These are phyloP conservation scores for Colletotrichum sp. DNA, from an alignment of 2,329 filamentous ascomycete genomes.

Conservation along the genomic window DNA sequence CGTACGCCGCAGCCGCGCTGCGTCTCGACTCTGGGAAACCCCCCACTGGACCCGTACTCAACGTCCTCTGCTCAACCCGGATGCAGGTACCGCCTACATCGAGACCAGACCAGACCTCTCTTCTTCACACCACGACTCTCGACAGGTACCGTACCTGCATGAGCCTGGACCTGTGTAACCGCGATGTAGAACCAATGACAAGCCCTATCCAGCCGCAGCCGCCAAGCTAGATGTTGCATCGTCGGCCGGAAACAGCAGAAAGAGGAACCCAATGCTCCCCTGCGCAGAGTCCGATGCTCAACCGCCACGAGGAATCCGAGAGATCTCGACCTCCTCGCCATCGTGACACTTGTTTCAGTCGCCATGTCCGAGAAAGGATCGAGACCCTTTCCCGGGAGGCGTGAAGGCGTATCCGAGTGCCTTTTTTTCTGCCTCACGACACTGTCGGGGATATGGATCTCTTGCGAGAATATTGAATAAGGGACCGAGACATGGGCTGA, in stretches of 20 bases:
- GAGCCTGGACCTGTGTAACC: background rate
- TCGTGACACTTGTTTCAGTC: slow-evolving; percentile 3
- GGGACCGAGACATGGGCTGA: background rate
- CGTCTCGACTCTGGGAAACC: background rate
- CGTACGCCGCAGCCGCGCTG: slow-evolving; percentile 5
- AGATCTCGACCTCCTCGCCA: background rate
- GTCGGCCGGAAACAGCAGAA: background rate
- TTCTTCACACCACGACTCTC: background rate
- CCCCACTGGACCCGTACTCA: background rate
- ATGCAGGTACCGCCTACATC: slow-evolving; percentile 12
- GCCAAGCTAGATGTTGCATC: background rate
- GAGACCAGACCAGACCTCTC: background rate
- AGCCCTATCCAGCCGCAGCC: background rate
- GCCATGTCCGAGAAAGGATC: background rate
- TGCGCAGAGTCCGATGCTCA: background rate
- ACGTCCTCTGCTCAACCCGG: slow-evolving; percentile 1
- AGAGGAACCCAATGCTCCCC: background rate
- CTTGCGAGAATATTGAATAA: background rate
- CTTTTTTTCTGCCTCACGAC: background rate
- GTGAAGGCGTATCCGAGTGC: background rate
- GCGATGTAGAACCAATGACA: background rate
- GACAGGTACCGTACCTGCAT: background rate
- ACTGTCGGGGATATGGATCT: background rate
- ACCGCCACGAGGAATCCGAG: background rate
- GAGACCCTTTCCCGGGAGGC: background rate